Percentiles rank a stretch among this genome's conserved stretches.
phyloP scores from a whole-genome alignment of 108 stramenopile species.

The Skeletonema marinoi region DNA sequence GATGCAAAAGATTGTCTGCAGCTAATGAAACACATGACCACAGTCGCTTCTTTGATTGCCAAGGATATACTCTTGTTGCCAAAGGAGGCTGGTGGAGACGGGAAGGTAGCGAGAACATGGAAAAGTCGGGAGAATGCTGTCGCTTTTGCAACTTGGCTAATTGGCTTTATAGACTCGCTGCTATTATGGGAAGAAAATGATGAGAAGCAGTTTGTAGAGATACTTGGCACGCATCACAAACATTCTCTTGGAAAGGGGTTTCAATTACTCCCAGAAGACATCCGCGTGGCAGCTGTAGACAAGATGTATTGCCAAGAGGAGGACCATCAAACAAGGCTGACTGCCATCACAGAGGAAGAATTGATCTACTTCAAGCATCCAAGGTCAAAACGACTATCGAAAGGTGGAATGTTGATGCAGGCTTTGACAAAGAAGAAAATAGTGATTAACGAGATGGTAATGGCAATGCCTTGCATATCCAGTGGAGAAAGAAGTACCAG shows the following conservation, averaged over 20 bases:
- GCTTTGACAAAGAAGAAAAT: constrained; percentile 44
- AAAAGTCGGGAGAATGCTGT: constrained; percentile 40
- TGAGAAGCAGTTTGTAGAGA: constrained; percentile 54
- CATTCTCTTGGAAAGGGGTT: constrained; percentile 48
- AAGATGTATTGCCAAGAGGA: constrained; percentile 5
- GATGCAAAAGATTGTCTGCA: constrained; percentile 53
- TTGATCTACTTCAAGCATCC: constrained; percentile 34
- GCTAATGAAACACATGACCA: constrained; percentile 62
- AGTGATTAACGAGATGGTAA: constrained; percentile 47
- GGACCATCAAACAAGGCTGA: neutral
- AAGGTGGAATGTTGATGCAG: constrained; percentile 16
- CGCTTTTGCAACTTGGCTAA: constrained; percentile 43
- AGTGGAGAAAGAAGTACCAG: constrained; percentile 15
- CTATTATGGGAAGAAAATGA: constrained; percentile 56
- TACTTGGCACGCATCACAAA: constrained; percentile 47
- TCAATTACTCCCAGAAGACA: constrained; percentile 24
- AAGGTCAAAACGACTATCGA: constrained; percentile 40
- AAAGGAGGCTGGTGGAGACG: neutral
- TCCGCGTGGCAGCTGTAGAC: constrained; percentile 36
- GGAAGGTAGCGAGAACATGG: constrained; percentile 40
- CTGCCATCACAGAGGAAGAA: constrained; percentile 14
- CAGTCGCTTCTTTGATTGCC: constrained; percentile 36
- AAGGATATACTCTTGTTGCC: constrained; percentile 50
- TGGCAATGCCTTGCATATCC: constrained; percentile 28
- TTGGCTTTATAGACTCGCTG: constrained; percentile 56